These are phyloP conservation scores for Eragrostis nindensis DNA, from an alignment of 176 grass and related monocot genomes.

Conservation along the genomic window DNA sequence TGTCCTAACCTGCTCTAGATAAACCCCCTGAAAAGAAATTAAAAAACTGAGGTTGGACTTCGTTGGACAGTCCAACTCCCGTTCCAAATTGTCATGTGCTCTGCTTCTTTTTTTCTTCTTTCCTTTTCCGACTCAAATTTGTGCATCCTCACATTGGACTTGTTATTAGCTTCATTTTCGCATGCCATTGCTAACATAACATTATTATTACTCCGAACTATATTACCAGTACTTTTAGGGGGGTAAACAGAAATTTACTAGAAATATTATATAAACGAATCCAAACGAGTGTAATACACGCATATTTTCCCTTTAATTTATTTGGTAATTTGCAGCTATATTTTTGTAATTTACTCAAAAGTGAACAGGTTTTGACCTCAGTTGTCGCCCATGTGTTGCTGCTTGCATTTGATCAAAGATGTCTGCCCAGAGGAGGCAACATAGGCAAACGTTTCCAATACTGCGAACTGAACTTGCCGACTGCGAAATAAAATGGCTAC, in stretches of 20 bases:
- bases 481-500: background rate
- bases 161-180: background rate
- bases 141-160: too few relatives aligned
- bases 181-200: background rate
- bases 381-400: background rate
- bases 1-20: background rate
- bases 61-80: background rate
- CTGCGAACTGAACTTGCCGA: background rate
- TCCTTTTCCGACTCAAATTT: background rate
- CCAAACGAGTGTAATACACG: too few relatives aligned
- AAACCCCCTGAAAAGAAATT: background rate
- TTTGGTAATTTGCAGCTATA: background rate
- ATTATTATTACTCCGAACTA: background rate
- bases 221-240: too few relatives aligned
- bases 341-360: background rate
- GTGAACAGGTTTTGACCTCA: background rate
- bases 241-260: too few relatives aligned
- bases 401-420: too few relatives aligned
- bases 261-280: too few relatives aligned
- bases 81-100: background rate
- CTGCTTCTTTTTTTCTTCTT: background rate
- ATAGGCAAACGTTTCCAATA: background rate
- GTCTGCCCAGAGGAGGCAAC: background rate
- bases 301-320: background rate
- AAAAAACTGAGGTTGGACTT: background rate